These are phyloP conservation scores for Globisporangium parvum DNA, from an alignment of 352 stramenopile genomes.

Conservation along the genomic window DNA sequence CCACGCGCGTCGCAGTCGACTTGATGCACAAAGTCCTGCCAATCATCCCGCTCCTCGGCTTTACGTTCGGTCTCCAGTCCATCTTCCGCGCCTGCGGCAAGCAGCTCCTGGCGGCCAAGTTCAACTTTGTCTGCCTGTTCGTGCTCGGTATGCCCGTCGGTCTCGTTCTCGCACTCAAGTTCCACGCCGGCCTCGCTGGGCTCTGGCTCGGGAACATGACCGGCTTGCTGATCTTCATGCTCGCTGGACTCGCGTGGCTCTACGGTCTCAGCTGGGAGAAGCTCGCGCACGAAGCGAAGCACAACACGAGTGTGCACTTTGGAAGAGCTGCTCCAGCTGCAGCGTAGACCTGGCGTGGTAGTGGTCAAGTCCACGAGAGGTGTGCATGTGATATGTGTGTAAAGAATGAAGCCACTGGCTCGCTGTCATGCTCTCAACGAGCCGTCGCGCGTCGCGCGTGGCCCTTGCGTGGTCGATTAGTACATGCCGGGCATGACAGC, in stretches of 20 bases:
- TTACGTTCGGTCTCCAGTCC: constrained; percentile 10
- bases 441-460: no score
- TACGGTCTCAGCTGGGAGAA: constrained; percentile 6
- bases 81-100: constrained; percentile 16
- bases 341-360: no score
- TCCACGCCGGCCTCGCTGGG: constrained; percentile 13
- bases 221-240: constrained; percentile 10
- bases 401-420: no score
- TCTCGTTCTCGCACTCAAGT: constrained; percentile 12
- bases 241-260: constrained; percentile 17
- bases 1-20: background rate
- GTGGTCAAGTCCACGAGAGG: no score
- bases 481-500: no score
- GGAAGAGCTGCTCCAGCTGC: no score
- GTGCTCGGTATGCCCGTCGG: constrained; percentile 20
- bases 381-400: no score
- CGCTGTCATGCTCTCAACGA: no score
- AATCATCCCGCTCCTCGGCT: constrained; percentile 11
- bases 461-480: no score
- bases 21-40: constrained; percentile 3
- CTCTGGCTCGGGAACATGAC: constrained; percentile 20
- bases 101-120: constrained; percentile 12
- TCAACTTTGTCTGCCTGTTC: constrained; percentile 18
- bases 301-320: constrained; percentile 8
- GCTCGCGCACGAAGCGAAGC: constrained; percentile 12